phyloP scores from a whole-genome alignment of 2,329 filamentous ascomycete species.

The Pyrenochaeta sp. region DNA sequence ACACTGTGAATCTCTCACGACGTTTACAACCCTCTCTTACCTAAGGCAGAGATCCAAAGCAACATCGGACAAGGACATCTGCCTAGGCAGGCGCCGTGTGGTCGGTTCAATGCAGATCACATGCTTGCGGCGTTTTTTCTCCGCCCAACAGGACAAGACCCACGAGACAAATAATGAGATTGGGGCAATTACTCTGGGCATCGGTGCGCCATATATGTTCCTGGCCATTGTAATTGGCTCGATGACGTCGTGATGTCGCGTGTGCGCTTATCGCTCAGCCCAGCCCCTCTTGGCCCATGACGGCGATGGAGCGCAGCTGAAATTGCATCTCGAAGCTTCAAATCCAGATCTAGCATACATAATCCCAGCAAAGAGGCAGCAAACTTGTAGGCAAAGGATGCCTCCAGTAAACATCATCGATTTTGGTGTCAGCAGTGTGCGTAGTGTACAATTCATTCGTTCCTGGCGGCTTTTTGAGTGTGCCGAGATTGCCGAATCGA shows the following conservation, averaged over 20 bases:
- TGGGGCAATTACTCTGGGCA: slow-evolving; percentile 12
- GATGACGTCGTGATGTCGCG: slow-evolving; percentile 33
- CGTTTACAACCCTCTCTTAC: not conserved
- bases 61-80: too few relatives aligned
- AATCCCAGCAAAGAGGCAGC: not conserved
- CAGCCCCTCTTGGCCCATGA: slow-evolving; percentile 19
- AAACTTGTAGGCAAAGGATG: slow-evolving; percentile 9
- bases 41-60: too few relatives aligned
- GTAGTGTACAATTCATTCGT: not conserved
- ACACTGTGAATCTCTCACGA: not conserved
- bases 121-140: not conserved
- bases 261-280: slow-evolving; percentile 12
- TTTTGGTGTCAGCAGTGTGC: slow-evolving; percentile 24
- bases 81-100: too few relatives aligned
- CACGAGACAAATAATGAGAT: not conserved
- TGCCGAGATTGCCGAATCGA: not conserved
- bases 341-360: not conserved
- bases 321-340: not conserved
- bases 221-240: slow-evolving; percentile 5
- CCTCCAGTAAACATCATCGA: slow-evolving; percentile 26
- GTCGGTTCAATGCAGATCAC: not conserved
- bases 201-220: not conserved
- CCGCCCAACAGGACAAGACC: not conserved
- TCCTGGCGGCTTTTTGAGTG: not conserved
- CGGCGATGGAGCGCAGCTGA: slow-evolving; percentile 2